A percentile compares a stretch with the other conserved stretches of the same genome.
Evolutionary conservation across 169 alveolate species (phyloP).

Genomic region (Babesia bigemina): DNA sequence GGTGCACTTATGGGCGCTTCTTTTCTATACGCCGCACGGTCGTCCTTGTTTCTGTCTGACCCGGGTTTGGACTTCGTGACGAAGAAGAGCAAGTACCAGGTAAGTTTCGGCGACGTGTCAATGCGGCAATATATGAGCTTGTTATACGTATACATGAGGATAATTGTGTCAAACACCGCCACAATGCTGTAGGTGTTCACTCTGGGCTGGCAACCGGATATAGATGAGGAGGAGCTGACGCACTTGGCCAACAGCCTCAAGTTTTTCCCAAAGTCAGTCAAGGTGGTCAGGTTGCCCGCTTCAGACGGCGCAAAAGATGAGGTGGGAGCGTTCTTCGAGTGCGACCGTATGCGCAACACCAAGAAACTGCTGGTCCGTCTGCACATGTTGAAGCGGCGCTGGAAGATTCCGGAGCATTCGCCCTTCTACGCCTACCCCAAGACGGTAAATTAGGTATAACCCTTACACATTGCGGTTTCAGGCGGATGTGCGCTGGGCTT

Average conservation of each 20-base stretch:
- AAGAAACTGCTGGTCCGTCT: conserved; percentile 75
- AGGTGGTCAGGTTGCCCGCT: conserved; percentile 47
- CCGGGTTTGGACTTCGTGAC: conserved; percentile 60
- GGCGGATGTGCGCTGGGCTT: conserved; percentile 79
- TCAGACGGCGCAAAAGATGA: conserved; percentile 60
- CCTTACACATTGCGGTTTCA: conserved; percentile 24
- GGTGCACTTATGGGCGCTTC: conserved; percentile 75
- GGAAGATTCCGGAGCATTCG: conserved; percentile 76
- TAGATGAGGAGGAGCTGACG: conserved; percentile 73
- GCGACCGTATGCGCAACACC: conserved; percentile 79
- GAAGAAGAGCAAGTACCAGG: conserved; percentile 64
- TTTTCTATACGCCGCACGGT: conserved; percentile 75
- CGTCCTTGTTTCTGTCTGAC: conserved; percentile 56
- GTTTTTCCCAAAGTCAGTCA: conserved; percentile 75
- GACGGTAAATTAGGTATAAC: conserved; percentile 46
- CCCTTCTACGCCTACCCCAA: conserved; percentile 79
- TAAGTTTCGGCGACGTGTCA: not conserved
- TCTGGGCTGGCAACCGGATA: conserved; percentile 79
- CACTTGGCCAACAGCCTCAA: conserved; percentile 73
- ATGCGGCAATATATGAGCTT: not conserved
- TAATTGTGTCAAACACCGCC: not conserved
- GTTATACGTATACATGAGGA: not conserved
- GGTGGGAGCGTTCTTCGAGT: conserved; percentile 75
- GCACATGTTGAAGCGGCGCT: conserved; percentile 75
- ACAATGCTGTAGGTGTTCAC: conserved; percentile 67